Percentiles rank a stretch among this genome's conserved stretches.
phyloP scores from a whole-genome alignment of 768 basidiomycete genomes.

The Amanita fuliginea region DNA sequence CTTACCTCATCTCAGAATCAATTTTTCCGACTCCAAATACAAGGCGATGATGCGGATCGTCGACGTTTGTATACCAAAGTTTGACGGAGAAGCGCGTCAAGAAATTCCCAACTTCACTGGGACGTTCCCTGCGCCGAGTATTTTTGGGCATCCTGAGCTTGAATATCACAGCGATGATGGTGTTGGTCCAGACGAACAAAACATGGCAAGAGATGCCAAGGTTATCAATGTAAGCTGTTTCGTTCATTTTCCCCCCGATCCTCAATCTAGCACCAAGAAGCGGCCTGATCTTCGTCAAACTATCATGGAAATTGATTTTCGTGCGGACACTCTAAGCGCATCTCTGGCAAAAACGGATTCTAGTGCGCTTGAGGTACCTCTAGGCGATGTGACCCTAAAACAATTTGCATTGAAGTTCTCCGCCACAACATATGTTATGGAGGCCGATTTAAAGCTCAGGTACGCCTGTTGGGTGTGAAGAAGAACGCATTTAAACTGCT shows the following conservation, averaged over 20 bases:
- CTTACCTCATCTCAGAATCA: conserved; percentile 79
- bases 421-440: conserved; percentile 77
- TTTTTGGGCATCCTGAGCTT: conserved; percentile 41
- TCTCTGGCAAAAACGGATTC: conserved; percentile 61
- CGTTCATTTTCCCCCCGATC: background rate
- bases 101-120: conserved; percentile 17
- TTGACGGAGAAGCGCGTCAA: conserved; percentile 35
- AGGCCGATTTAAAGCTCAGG: conserved; percentile 74
- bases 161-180: conserved; percentile 67
- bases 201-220: conserved; percentile 14
- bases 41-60: conserved; percentile 86
- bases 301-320: conserved; percentile 78
- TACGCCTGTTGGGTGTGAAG: conserved; percentile 18
- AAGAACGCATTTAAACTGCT: conserved; percentile 8
- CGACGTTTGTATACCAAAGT: conserved; percentile 81
- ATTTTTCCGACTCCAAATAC: conserved; percentile 86
- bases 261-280: conserved; percentile 10
- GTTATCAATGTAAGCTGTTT: background rate
- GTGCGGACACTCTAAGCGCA: conserved; percentile 74
- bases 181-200: conserved; percentile 28
- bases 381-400: conserved; percentile 74
- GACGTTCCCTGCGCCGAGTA: conserved; percentile 37
- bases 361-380: conserved; percentile 52
- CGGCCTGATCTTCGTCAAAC: conserved; percentile 38
- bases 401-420: conserved; percentile 68